phyloP scores from a whole-genome alignment of 2,329 filamentous ascomycete genomes.

The Colletotrichum cereale region DNA sequence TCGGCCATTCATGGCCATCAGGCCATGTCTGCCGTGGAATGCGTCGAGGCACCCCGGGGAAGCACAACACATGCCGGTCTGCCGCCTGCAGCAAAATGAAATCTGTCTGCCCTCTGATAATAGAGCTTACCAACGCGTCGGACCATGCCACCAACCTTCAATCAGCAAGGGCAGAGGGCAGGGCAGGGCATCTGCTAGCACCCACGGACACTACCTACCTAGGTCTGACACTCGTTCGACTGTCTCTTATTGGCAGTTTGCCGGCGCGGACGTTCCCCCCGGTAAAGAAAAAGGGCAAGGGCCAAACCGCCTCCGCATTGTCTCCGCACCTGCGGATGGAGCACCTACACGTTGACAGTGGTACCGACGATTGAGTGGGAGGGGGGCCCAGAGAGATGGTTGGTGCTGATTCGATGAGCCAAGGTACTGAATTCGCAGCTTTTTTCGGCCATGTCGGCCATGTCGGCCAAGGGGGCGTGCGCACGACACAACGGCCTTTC shows the following conservation, averaged over 20 bases:
- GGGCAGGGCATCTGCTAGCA: slow-evolving; percentile 15
- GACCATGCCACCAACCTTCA: slow-evolving; percentile 18
- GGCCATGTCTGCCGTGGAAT: slow-evolving; percentile 15
- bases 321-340: slow-evolving; percentile 12
- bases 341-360: neutral
- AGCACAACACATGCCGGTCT: slow-evolving; percentile 18
- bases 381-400: neutral
- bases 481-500: slow-evolving; percentile 18
- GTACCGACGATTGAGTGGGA: neutral
- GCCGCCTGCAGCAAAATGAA: slow-evolving; percentile 14
- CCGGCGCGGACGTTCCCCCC: slow-evolving; percentile 4
- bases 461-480: slow-evolving; percentile 26
- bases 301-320: slow-evolving; percentile 35
- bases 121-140: slow-evolving; percentile 25
- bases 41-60: slow-evolving; percentile 12
- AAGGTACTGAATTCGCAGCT: slow-evolving; percentile 17
- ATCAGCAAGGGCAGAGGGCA: slow-evolving; percentile 25
- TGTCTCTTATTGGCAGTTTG: slow-evolving; percentile 19
- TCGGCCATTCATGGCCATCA: slow-evolving; percentile 15
- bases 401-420: slow-evolving; percentile 30
- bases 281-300: slow-evolving; percentile 32
- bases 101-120: neutral
- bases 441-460: slow-evolving; percentile 7
- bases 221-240: neutral
- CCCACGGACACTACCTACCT: neutral